Conservation (phyloP, 805 yeast genomes). For the Metschnikowia lochheadii region DNA sequence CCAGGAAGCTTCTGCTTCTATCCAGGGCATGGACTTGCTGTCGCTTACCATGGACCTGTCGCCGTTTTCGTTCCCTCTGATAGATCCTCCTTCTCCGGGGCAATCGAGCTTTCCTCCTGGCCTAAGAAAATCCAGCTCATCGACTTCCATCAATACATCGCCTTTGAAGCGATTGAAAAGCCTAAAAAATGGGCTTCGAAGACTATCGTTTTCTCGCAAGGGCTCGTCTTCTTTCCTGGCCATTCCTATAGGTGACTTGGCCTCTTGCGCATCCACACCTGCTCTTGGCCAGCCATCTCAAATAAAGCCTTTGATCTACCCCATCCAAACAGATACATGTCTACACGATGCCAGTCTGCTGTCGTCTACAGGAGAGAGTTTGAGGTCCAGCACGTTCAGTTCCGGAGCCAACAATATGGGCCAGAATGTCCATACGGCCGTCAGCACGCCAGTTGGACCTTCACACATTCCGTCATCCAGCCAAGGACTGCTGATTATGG, state of each 20-base stretch:
- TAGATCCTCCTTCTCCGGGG: slow-evolving; percentile 6
- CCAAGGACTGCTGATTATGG: slow-evolving; percentile 11
- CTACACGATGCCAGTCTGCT: slow-evolving; percentile 12
- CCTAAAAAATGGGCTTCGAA: slow-evolving; percentile 36
- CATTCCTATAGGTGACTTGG: slow-evolving; percentile 3
- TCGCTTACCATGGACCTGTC: slow-evolving; percentile 18
- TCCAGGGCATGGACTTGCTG: slow-evolving; percentile 26
- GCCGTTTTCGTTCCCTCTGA: slow-evolving; percentile 17
- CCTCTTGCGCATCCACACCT: slow-evolving; percentile 3
- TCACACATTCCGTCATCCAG: slow-evolving; percentile 13
- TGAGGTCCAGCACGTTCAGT: slow-evolving; percentile 15
- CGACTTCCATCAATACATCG: slow-evolving; percentile 17
- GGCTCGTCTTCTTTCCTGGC: slow-evolving; percentile 4
- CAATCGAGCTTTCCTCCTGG: slow-evolving; percentile 4
- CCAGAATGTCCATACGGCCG: slow-evolving; percentile 4
- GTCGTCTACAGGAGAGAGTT: slow-evolving; percentile 13
- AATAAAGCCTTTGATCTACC: slow-evolving; percentile 2
- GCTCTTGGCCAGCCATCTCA: not conserved
- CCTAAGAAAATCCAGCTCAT: slow-evolving; percentile 2
- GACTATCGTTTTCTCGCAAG: slow-evolving; percentile 26
- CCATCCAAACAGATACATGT: slow-evolving; percentile 10
- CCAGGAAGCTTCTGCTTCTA: slow-evolving; percentile 8
- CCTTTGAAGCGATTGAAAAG: slow-evolving; percentile 37
- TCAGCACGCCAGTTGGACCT: slow-evolving; percentile 7
- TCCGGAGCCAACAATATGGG: not conserved